Evolutionary conservation across 257 asterid species (phyloP), one percentile per base, ranked within the genome.

Genomic region (Oldenlandia corymbosa): DNA sequence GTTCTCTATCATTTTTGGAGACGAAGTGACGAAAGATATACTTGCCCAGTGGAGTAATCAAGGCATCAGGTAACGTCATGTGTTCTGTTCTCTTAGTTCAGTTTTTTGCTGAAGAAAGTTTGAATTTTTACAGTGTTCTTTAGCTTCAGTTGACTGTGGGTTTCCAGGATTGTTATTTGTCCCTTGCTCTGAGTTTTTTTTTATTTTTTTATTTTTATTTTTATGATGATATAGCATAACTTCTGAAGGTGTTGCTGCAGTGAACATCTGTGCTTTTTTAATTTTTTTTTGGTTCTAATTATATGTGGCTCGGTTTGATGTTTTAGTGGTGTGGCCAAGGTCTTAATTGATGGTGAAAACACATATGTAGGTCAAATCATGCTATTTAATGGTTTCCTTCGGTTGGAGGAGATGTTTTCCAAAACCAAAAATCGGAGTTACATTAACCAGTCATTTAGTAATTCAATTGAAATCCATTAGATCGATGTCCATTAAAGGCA

Each of bases 1-100:
- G 41, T 92, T 92, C 69, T 73, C 67, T 48, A 78, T 89, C 84
- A 83, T 92, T 58, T 92, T 92, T 58, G 95, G 99, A 48, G 74
- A 71, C 46, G 64, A 60, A 21, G 89, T 92, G 42, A 84, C 85
- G 26, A 77, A 69, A 71, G 95, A 79, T 69, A 83, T 92, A 64
- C 95, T 92, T 70, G 90, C 90, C 5, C 99, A 89, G 79, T 92
- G 99, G 97, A 85, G 86, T 73, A 92, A 92, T 80, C 99, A 92
- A 85, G 99, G 99, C 51, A 87, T 92, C 57, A 80, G 96, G 99
- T 92, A 79, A 72, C 50, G 41, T 46, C 67, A 50, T 47, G n/a
- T 20, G 1, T 10, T 21, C 7, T 30, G n/a, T 58, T 39, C 26
- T 32, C 13, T 17, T 24, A 30, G 5, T 42, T 24, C 28, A 57